Evolutionary conservation across 2,329 filamentous ascomycete species (phyloP).

Genomic region (Zopfia rhizophila): DNA sequence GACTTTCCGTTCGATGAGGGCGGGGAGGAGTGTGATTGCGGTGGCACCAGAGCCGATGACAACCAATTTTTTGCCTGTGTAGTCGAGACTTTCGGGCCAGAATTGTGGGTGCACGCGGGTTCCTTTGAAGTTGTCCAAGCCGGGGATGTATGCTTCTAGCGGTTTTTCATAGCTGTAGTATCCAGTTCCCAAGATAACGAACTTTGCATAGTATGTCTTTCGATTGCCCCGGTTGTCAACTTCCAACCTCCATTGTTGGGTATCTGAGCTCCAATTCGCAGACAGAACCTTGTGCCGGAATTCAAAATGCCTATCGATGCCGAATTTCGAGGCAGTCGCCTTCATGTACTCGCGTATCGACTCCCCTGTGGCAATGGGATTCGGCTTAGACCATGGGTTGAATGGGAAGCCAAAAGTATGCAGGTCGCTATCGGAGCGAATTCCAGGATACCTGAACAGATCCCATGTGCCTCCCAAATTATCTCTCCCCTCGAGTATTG

Average conservation of each 20-base stretch:
- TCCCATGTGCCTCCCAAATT: constrained; percentile 82
- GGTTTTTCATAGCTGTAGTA: constrained; percentile 79
- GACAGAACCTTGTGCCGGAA: constrained; percentile 55
- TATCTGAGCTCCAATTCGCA: constrained; percentile 58
- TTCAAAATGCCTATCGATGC: constrained; percentile 58
- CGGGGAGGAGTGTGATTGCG: constrained; percentile 79
- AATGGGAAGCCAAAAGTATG: constrained; percentile 71
- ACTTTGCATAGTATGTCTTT: constrained; percentile 55
- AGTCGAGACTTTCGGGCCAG: constrained; percentile 77
- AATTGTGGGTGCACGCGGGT: constrained; percentile 76
- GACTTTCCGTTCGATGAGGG: constrained; percentile 70
- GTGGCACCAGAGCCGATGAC: constrained; percentile 84
- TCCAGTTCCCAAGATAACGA: constrained; percentile 70
- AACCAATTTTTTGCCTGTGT: constrained; percentile 73
- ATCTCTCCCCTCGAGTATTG: constrained; percentile 74
- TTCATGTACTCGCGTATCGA: constrained; percentile 57
- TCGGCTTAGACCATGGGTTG: constrained; percentile 70
- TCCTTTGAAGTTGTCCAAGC: constrained; percentile 73
- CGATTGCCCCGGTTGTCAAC: constrained; percentile 50
- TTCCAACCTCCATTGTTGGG: constrained; percentile 60
- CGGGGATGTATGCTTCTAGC: constrained; percentile 70
- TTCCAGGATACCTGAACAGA: constrained; percentile 79
- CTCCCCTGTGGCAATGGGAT: constrained; percentile 57
- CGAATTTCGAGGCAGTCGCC: constrained; percentile 55
- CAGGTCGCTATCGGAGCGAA: constrained; percentile 63